Conservation (phyloP, 2,329 filamentous ascomycete species). For the Lasiodiplodia theobromae region DNA sequence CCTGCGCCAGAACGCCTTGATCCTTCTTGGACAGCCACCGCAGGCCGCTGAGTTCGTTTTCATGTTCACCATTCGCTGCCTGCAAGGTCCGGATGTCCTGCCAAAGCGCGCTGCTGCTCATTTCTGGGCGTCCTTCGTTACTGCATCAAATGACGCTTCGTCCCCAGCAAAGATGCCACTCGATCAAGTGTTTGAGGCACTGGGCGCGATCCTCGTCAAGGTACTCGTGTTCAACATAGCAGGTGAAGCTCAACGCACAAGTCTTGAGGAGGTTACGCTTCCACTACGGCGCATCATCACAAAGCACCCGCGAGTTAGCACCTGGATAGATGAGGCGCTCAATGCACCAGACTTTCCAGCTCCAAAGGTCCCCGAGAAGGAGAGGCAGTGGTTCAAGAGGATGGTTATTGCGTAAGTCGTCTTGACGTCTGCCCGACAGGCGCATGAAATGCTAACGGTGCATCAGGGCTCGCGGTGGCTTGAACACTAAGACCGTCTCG, state of each 20-base stretch:
- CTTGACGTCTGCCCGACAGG: not conserved
- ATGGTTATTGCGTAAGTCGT: slow-evolving; percentile 29
- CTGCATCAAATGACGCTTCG: slow-evolving; percentile 1
- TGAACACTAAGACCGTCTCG: slow-evolving; percentile 12
- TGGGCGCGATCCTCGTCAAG: slow-evolving; percentile 10
- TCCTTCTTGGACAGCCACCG: slow-evolving; percentile 67
- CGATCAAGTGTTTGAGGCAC: slow-evolving; percentile 19
- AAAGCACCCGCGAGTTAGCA: slow-evolving; percentile 5
- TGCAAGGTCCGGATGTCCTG: slow-evolving; percentile 75
- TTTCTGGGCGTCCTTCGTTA: slow-evolving; percentile 64
- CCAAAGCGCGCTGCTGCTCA: slow-evolving; percentile 76
- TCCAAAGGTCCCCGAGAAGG: slow-evolving; percentile 26
- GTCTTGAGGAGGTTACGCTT: slow-evolving; percentile 22
- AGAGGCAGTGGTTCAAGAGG: slow-evolving; percentile 24
- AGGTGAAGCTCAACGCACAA: slow-evolving; percentile 24
- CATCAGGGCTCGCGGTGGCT: slow-evolving; percentile 26
- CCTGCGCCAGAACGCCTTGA: slow-evolving; percentile 65
- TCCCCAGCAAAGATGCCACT: slow-evolving; percentile 1
- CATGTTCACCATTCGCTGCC: slow-evolving; percentile 72
- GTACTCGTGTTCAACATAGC: slow-evolving; percentile 28
- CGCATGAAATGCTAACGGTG: not conserved
- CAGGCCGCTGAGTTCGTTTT: slow-evolving; percentile 71
- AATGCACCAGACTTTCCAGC: slow-evolving; percentile 24
- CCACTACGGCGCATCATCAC: slow-evolving; percentile 21
- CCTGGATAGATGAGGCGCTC: slow-evolving; percentile 24